Conservation (phyloP, 2,329 filamentous ascomycete genomes). For the Penicillium occitanis region DNA sequence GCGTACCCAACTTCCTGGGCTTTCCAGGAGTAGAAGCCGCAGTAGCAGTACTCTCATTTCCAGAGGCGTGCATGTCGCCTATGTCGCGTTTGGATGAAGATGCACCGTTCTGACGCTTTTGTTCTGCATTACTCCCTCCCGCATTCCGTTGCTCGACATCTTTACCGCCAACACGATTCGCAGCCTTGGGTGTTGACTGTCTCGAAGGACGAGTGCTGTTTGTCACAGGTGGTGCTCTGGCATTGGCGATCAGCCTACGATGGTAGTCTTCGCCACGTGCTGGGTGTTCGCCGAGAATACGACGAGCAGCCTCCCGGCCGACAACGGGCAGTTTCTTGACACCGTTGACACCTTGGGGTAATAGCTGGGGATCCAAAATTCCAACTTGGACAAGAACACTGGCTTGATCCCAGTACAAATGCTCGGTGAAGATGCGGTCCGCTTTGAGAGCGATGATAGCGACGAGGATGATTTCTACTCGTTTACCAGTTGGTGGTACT, state of each 20-base stretch:
- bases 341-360: constrained; percentile 48
- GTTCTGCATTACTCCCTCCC: neutral
- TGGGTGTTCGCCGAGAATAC: constrained; percentile 42
- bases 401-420: constrained; percentile 64
- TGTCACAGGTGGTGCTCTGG: constrained; percentile 4
- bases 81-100: constrained; percentile 6
- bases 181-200: constrained; percentile 9
- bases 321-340: constrained; percentile 43
- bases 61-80: constrained; percentile 1
- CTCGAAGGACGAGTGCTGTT: neutral
- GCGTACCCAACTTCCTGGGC: constrained; percentile 2
- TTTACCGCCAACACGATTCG: neutral
- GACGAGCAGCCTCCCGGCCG: constrained; percentile 41
- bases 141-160: constrained; percentile 14
- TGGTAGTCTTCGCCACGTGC: constrained; percentile 38
- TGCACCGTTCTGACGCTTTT: neutral
- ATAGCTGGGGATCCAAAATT: constrained; percentile 56
- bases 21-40: neutral
- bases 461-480: constrained; percentile 58
- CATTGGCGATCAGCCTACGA: constrained; percentile 29
- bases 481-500: constrained; percentile 56
- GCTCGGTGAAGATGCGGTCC: constrained; percentile 56
- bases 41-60: constrained; percentile 5
- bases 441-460: constrained; percentile 57
- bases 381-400: constrained; percentile 60